Conservation (phyloP, 768 basidiomycete genomes). For the Mycena galopus region DNA sequence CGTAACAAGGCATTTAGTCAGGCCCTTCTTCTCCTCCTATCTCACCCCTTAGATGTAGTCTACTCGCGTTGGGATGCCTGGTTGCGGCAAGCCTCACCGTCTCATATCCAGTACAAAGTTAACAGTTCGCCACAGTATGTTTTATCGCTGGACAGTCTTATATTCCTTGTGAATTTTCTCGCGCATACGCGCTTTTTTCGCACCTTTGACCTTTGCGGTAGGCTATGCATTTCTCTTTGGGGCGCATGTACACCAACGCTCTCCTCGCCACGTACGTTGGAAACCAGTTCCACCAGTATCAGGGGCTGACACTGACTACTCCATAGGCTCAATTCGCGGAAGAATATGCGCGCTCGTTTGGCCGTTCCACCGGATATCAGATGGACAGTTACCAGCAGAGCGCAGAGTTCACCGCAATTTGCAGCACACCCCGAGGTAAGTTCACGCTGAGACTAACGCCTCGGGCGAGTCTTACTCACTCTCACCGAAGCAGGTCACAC, state of each 20-base stretch:
- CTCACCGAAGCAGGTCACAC: neutral
- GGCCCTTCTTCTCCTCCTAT: neutral
- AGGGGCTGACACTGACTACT: neutral
- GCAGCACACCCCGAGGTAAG: neutral
- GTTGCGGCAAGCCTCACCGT: neutral
- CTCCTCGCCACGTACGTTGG: neutral
- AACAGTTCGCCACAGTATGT: neutral
- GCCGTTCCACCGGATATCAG: neutral
- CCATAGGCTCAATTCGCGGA: constrained; percentile 1
- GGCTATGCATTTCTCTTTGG: constrained; percentile 3
- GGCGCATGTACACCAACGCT: constrained; percentile 4
- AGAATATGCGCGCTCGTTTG: neutral
- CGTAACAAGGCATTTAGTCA: neutral
- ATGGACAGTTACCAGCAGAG: neutral
- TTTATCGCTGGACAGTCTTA: neutral
- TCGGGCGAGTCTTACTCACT: neutral
- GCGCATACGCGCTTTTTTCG: too few species aligned
- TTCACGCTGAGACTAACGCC: neutral
- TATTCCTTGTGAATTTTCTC: neutral
- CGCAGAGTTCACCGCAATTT: neutral
- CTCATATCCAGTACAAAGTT: neutral
- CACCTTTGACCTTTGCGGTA: neutral
- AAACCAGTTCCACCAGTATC: neutral
- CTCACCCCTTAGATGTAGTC: neutral
- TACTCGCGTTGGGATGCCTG: neutral